Conservation (phyloP, 164 flowering plant genomes). For the Protea cynaroides region DNA sequence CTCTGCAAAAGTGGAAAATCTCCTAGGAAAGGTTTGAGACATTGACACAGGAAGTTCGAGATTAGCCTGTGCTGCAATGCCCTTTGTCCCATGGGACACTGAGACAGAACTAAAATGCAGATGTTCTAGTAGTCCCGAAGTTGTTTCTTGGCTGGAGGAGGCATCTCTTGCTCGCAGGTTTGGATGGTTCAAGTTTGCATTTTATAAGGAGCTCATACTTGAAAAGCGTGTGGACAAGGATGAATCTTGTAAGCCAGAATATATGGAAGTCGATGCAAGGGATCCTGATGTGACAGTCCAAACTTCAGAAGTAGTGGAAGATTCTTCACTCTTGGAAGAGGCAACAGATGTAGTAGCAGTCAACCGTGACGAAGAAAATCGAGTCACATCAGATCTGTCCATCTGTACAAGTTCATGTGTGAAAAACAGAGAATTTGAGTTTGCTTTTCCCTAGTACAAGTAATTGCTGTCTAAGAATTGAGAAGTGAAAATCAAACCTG, state of each 20-base stretch:
- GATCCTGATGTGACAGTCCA: conserved; percentile 68
- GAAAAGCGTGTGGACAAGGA: too few relatives aligned
- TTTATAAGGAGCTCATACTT: too few relatives aligned
- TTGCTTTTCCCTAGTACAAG: too few relatives aligned
- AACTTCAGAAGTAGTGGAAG: conserved; percentile 80
- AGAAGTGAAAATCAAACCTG: conserved; percentile 43
- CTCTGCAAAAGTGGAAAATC: conserved; percentile 80
- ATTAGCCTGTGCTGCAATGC: conserved; percentile 30
- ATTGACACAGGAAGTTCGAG: conserved; percentile 44
- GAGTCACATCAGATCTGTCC: too few relatives aligned
- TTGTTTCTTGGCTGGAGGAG: conserved; percentile 40
- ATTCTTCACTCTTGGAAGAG: conserved; percentile 47
- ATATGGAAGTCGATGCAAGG: conserved; percentile 41
- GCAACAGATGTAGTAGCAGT: conserved; percentile 49
- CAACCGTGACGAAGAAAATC: conserved; percentile 32
- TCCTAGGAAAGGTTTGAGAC: conserved; percentile 44
- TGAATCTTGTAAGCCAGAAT: conserved; percentile 49
- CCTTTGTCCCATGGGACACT: conserved; percentile 36
- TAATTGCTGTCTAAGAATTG: background rate
- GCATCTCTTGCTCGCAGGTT: conserved; percentile 42
- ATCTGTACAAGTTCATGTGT: too few relatives aligned
- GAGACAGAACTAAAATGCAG: conserved; percentile 38
- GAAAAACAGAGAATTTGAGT: too few relatives aligned
- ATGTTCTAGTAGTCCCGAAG: conserved; percentile 40
- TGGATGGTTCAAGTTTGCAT: conserved; percentile 28